phyloP scores from a whole-genome alignment of 176 grass and related monocot species.

The Oryza nivara region DNA sequence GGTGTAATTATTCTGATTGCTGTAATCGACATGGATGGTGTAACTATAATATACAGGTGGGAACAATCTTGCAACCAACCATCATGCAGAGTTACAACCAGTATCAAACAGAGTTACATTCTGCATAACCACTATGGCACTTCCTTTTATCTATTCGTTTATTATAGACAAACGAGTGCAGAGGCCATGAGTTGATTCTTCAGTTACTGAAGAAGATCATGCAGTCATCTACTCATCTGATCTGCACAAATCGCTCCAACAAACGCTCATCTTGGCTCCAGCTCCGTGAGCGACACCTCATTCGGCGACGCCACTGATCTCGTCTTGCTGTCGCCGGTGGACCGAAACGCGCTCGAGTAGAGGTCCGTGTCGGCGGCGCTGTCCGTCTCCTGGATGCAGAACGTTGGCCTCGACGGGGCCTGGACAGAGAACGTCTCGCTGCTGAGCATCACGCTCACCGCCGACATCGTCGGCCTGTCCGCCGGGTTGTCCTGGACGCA shows the following conservation, averaged over 20 bases:
- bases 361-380: not conserved
- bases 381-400: slow-evolving; percentile 43
- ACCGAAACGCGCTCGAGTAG: not conserved
- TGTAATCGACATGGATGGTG: too few species aligned
- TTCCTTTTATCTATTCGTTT: too few species aligned
- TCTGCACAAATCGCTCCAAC: not conserved
- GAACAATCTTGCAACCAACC: too few species aligned
- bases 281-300: slow-evolving; percentile 29
- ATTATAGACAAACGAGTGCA: too few species aligned
- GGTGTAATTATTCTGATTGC: too few species aligned
- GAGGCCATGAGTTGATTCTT: not conserved
- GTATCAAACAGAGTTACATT: too few species aligned
- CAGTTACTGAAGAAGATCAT: not conserved
- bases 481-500: slow-evolving; percentile 65
- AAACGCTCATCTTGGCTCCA: slow-evolving; percentile 36
- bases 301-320: not conserved
- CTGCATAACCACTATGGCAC: too few species aligned
- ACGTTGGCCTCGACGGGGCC: slow-evolving; percentile 49
- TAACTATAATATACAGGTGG: too few species aligned
- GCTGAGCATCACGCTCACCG: slow-evolving; percentile 61
- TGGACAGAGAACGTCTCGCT: slow-evolving; percentile 46
- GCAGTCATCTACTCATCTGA: not conserved
- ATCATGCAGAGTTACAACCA: too few species aligned
- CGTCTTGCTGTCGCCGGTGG: not conserved
- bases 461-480: slow-evolving; percentile 57